Percentiles rank a stretch among this genome's conserved stretches.
Conservation (phyloP, 805 yeast genomes). For the Metschnikowia arizonensis region DNA sequence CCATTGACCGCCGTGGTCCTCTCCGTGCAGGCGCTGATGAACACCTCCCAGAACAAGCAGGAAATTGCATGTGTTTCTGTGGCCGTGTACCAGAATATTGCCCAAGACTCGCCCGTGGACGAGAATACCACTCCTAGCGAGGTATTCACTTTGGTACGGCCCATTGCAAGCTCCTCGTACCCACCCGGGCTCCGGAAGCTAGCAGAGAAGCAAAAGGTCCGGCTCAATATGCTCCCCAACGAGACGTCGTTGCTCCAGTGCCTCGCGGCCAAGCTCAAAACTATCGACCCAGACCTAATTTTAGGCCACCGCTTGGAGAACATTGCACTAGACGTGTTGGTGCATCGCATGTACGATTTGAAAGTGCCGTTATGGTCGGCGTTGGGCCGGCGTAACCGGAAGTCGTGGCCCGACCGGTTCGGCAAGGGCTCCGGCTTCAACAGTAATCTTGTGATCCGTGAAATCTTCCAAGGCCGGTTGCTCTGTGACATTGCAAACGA, state of each 20-base stretch:
- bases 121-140: conserved; percentile 59
- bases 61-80: conserved; percentile 82
- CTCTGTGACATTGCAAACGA: conserved; percentile 92
- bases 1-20: conserved; percentile 65
- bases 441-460: conserved; percentile 55
- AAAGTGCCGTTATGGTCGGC: conserved; percentile 73
- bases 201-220: conserved; percentile 52
- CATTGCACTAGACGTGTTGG: conserved; percentile 70
- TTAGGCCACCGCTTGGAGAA: conserved; percentile 84
- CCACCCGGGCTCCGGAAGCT: conserved; percentile 73
- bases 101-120: conserved; percentile 71
- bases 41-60: conserved; percentile 68
- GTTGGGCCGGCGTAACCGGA: conserved; percentile 77
- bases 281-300: conserved; percentile 85
- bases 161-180: conserved; percentile 57
- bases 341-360: conserved; percentile 75
- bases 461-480: conserved; percentile 78
- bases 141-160: conserved; percentile 71
- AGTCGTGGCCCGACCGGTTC: conserved; percentile 71
- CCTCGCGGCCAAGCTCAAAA: conserved; percentile 65
- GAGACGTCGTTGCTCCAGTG: conserved; percentile 74
- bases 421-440: conserved; percentile 51
- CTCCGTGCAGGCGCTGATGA: conserved; percentile 76
- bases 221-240: conserved; percentile 57
- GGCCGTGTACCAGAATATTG: conserved; percentile 63